Evolutionary conservation across 106 monocot genomes (phyloP), one percentile per base, ranked within the genome.

Genomic region (Dactylorhiza incarnata): DNA sequence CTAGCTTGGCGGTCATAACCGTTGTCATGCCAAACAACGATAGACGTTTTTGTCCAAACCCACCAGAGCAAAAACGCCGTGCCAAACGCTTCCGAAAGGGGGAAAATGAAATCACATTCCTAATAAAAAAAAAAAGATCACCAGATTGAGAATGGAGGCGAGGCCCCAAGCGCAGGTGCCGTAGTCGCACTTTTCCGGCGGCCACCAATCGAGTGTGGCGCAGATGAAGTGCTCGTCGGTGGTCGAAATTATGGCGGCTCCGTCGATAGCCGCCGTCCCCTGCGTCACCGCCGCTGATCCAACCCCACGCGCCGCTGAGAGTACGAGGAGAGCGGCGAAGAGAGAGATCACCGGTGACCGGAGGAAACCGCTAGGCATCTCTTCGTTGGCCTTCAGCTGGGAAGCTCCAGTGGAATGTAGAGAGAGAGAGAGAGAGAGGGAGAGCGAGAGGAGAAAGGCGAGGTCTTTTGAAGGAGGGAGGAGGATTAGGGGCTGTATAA

Each of bases 161-260:
- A 81, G 82, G 19, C 91, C 93, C 97, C 97, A 97, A 74, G 86
- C 83, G 73, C 97, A 97, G 24, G 94, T 89, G 19, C 97, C 97
- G 69, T 97, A 94, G 76, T 97, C 97, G 62, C 97, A 97, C 72
- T 93, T 97, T 58, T 91, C 94, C 48, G 97, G 97, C 37, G 97
- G 93, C 97, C 97, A 97, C 97, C 97, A 97, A 56, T 97, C 97
- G 74, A 97, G 59, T 7, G 97, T 97, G 51, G 97, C 91, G 66
- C 97, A 97, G 17, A 97, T 68, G 68, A 94, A 97, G 73, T 89
- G 86, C 5, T 81, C 81, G 72, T 94, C 91, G 2, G 90, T 90
- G 4, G 49, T 53, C n/a, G 84, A 94, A 78, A 97, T 75, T 80
- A 86, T 75, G 22, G 74, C 74, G 24, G 50, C 76, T 11, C 87